These are phyloP conservation scores for Saturnispora sanitii DNA, from an alignment of 805 yeast genomes.

Conservation along the genomic window DNA sequence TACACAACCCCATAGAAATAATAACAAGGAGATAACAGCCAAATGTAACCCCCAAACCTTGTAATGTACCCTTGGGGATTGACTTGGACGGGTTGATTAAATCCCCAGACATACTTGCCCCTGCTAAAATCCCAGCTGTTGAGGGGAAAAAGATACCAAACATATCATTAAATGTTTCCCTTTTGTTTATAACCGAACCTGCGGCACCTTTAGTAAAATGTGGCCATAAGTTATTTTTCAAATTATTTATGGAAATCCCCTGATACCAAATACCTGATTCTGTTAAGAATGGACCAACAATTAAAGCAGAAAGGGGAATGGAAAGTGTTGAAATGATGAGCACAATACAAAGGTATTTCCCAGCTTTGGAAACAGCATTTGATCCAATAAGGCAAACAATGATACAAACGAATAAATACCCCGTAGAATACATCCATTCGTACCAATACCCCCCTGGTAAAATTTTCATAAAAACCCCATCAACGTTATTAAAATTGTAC, in stretches of 20 bases:
- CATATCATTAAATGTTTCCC: slow-evolving; percentile 72
- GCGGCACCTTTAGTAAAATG: slow-evolving; percentile 85
- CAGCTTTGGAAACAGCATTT: slow-evolving; percentile 70
- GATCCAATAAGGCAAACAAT: slow-evolving; percentile 75
- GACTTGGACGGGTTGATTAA: slow-evolving; percentile 74
- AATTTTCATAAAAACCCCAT: slow-evolving; percentile 45
- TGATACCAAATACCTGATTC: slow-evolving; percentile 46
- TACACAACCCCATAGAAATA: slow-evolving; percentile 64
- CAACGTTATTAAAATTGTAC: slow-evolving; percentile 57
- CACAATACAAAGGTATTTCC: slow-evolving; percentile 59
- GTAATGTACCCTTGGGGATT: slow-evolving; percentile 88
- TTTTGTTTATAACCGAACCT: slow-evolving; percentile 55
- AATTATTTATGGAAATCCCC: slow-evolving; percentile 65
- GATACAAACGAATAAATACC: slow-evolving; percentile 61
- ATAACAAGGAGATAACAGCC: slow-evolving; percentile 72
- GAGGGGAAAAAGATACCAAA: slow-evolving; percentile 98
- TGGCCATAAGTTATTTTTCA: slow-evolving; percentile 61
- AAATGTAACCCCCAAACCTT: slow-evolving; percentile 75
- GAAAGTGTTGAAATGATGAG: slow-evolving; percentile 66
- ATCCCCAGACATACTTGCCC: slow-evolving; percentile 98
- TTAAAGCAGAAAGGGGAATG: slow-evolving; percentile 66
- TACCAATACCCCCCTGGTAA: slow-evolving; percentile 61
- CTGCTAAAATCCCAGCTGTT: slow-evolving; percentile 97
- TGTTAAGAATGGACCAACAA: slow-evolving; percentile 54
- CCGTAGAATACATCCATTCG: slow-evolving; percentile 63